Evolutionary conservation across 2,329 filamentous ascomycete species (phyloP), one percentile per base, ranked within the genome.

Genomic region (Fusarium guadeloupense): DNA sequence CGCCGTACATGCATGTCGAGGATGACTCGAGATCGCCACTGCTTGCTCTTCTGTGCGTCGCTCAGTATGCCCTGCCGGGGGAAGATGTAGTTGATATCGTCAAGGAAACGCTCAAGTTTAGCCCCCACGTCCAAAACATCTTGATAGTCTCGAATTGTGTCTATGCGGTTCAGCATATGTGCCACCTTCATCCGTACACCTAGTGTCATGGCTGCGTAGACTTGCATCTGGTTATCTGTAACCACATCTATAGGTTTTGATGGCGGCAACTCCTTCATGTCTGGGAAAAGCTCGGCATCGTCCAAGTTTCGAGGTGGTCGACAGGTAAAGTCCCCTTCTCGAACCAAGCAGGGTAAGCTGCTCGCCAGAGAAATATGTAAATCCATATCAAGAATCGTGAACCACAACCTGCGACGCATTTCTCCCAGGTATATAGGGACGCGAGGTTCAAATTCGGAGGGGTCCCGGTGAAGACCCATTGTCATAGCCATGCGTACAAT

Each of bases 401-500:
- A 84, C 83, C 83, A 86, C 20, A 86, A 68, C 54, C 81, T 77
- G n/a, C 83, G 77, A 28, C 83, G 75, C 57, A 81, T 76, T 69
- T 86, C 83, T n/a, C 78, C 79, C 38, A 80, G 76, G 63, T 84
- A 85, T 0, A 81, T 75, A 6, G 77, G 75, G 45, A 85, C 79
- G 25, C 79, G 77, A 4, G 76, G 74, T 21, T 78, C 75, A 50
- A 82, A 84, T 61, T 86, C 83, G 13, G 80, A 80, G 4, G 83
- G 82, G 47, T 86, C 83, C 5, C 83, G 78, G 62, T 86, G 83
- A 40, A 86, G 73, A 4, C 83, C 83, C 82, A 86, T 85, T 4
- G 80, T 82, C 83, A 85, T 85, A 25, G 82, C 83, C 75, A 83
- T 82, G 14, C 83, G 80, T 6, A 85, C 78, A 35, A 85, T 79